A percentile compares a stretch with the other conserved stretches of the same genome.
These are phyloP conservation scores for Vitis hybrid DNA, from an alignment of 177 flowering plant species.

Conservation along the genomic window DNA sequence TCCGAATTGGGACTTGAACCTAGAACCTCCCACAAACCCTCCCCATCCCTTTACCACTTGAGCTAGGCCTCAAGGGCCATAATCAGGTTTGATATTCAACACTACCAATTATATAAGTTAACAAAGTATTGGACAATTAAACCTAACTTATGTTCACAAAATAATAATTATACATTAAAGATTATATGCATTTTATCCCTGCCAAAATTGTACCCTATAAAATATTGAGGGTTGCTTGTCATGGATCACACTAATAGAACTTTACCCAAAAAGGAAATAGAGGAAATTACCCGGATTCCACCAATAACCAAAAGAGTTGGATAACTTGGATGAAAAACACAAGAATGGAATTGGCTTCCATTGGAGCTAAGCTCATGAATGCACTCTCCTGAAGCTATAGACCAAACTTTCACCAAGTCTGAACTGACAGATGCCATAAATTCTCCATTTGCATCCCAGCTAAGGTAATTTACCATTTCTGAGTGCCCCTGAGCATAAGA, in stretches of 20 bases:
- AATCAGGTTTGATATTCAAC: too few species aligned
- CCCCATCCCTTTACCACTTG: too few species aligned
- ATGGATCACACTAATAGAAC: background rate
- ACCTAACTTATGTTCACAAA: too few species aligned
- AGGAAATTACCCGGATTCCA: constrained; percentile 58
- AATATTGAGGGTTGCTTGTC: background rate
- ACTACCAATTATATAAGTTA: too few species aligned
- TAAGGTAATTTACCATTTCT: constrained; percentile 54
- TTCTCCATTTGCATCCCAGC: constrained; percentile 84
- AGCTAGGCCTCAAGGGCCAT: too few species aligned
- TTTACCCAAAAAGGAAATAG: background rate
- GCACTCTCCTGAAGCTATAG: constrained; percentile 64
- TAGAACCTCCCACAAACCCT: too few species aligned
- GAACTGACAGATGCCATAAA: constrained; percentile 74
- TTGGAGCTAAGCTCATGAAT: constrained; percentile 72
- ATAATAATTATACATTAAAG: background rate
- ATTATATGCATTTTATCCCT: background rate
- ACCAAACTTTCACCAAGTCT: constrained; percentile 79
- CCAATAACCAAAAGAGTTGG: constrained; percentile 78
- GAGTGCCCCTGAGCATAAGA: constrained; percentile 41
- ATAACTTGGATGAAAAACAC: constrained; percentile 79
- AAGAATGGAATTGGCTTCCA: constrained; percentile 79
- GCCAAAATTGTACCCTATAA: too few species aligned
- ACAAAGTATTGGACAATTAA: too few species aligned
- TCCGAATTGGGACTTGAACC: too few species aligned